Percentiles rank a stretch among this genome's conserved stretches.
Evolutionary conservation across 139 green algal genomes (phyloP).

Genomic region (Chlamydomonas incerta): DNA sequence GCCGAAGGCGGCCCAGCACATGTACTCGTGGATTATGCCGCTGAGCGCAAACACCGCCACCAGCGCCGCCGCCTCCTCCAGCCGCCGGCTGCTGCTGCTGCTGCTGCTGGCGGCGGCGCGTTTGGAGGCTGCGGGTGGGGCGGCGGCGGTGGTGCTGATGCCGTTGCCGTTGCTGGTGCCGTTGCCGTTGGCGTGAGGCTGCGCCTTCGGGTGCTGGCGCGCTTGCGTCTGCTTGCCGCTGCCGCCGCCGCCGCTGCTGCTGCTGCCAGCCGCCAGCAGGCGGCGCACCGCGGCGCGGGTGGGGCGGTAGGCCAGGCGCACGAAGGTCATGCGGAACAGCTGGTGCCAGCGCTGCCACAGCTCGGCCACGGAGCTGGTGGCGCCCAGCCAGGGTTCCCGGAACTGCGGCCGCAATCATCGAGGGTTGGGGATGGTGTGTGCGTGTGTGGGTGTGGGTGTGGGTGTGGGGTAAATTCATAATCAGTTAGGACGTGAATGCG

Average conservation of each 20-base stretch:
- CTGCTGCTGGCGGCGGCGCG: not conserved
- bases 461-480: too few relatives aligned
- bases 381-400: slow-evolving; percentile 11
- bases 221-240: too few relatives aligned
- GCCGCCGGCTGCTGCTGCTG: not conserved
- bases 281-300: not conserved
- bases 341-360: slow-evolving; percentile 44
- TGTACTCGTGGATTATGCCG: slow-evolving; percentile 34
- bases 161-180: not conserved
- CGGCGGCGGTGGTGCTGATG: not conserved
- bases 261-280: not conserved
- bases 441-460: too few relatives aligned
- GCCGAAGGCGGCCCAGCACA: slow-evolving; percentile 34
- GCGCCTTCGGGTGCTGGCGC: too few relatives aligned
- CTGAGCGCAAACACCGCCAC: slow-evolving; percentile 25
- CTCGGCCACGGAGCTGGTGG: not conserved
- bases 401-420: too few relatives aligned
- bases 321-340: slow-evolving; percentile 22
- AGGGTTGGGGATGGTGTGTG: too few relatives aligned
- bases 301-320: slow-evolving; percentile 30
- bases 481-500: too few relatives aligned
- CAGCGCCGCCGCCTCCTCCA: not conserved
- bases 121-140: too few relatives aligned
- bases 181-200: too few relatives aligned
- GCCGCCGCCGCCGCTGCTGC: not conserved